phyloP scores from a whole-genome alignment of 2,329 filamentous ascomycete genomes.

The Pseudocercospora macadamiae region DNA sequence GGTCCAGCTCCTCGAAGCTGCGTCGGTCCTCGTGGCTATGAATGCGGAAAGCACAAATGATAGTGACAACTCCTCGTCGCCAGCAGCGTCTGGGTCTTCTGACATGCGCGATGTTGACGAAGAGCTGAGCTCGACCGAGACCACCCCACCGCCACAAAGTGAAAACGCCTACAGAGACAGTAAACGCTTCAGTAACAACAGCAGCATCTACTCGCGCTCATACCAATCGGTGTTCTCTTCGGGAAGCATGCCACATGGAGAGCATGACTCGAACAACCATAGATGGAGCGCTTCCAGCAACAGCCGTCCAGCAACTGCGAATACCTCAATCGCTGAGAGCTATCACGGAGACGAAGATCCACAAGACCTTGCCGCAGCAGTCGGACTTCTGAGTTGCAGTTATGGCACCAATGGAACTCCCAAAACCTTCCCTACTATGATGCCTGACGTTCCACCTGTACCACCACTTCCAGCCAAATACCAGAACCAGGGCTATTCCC shows the following conservation, averaged over 20 bases:
- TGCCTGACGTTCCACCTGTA: slow-evolving; percentile 81
- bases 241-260: slow-evolving; percentile 58
- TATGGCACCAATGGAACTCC: slow-evolving; percentile 88
- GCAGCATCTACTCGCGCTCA: slow-evolving; percentile 66
- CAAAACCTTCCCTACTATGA: slow-evolving; percentile 63
- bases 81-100: slow-evolving; percentile 77
- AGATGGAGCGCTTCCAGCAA: slow-evolving; percentile 71
- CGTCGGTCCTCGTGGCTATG: slow-evolving; percentile 94
- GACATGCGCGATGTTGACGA: slow-evolving; percentile 72
- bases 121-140: slow-evolving; percentile 82
- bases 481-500: slow-evolving; percentile 50
- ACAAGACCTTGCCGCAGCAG: slow-evolving; percentile 83
- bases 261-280: slow-evolving; percentile 59
- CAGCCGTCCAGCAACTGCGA: slow-evolving; percentile 74
- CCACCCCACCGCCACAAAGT: slow-evolving; percentile 81
- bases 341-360: slow-evolving; percentile 79
- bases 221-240: slow-evolving; percentile 72
- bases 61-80: slow-evolving; percentile 84
- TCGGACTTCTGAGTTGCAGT: slow-evolving; percentile 87
- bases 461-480: slow-evolving; percentile 84
- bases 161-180: slow-evolving; percentile 58
- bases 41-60: slow-evolving; percentile 67
- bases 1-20: slow-evolving; percentile 94
- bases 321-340: slow-evolving; percentile 61
- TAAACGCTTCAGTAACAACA: slow-evolving; percentile 54